Base-by-base conservation (phyloP, 2,329 filamentous ascomycete genomes). In the Colletotrichum eremochloae region DNA sequence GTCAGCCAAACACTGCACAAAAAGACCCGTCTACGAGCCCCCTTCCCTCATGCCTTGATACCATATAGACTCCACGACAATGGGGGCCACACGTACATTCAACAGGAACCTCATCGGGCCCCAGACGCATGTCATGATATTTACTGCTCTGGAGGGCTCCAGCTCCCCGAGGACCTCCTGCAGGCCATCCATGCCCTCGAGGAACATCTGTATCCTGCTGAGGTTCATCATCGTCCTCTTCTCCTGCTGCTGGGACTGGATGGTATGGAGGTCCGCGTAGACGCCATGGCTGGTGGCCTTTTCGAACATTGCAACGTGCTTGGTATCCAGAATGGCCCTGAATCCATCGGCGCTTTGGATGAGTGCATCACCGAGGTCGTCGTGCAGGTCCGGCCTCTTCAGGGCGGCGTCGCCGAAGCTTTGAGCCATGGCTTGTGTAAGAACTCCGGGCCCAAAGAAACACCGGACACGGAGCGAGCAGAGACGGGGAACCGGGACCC, bases 71-170 rank as follows among this genome's bases (percentile, higher is more conserved):
- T 5, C 12, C 0, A 31, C 0, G 11, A 9, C 44, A 20, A n/a
- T 36, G n/a, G 11, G 15, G 8, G 18, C 1, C 6, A 18, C 8
- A 38, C 40, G 7, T 20, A 77, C 77, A 65, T 76, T 63, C 20
- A 79, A 58, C 14, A 79, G 74, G 29, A 74, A 77, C 11, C 71
- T 67, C n/a, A 77, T 73, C 1, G 79, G 77, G 1, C 79, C 79
- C 79, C 79, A 80, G 44, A 80, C 74, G n/a, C 66, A 78, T 11
- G 68, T 64, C 68, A 75, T 74, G 63, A 81, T 75, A 74, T 38
- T 15, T 6, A 9, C 50, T 8, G 60, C 71, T 11, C 44, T 44
- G 1, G 64, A 40, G 15, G 72, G 48, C 0, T 50, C 62, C 53
- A 68, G 33, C 12, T 53, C 48, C 2, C 1, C 5, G 2, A 74